Conservation (phyloP, 2,329 filamentous ascomycete genomes). For the Endoconidiophora laricicola region DNA sequence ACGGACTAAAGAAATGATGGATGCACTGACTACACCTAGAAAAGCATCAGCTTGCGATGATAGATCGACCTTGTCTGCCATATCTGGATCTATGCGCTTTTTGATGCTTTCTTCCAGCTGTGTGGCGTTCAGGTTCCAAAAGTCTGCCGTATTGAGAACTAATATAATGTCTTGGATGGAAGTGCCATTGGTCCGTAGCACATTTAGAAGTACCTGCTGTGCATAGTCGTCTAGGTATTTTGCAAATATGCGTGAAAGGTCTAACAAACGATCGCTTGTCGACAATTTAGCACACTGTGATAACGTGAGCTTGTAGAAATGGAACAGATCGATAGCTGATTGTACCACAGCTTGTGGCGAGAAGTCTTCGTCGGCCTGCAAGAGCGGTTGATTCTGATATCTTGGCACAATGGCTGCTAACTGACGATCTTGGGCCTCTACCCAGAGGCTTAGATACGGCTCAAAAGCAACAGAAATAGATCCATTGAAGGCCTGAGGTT, state of each 20-base stretch:
- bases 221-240: conserved; percentile 94
- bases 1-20: conserved; percentile 68
- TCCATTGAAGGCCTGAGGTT: conserved; percentile 64
- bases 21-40: conserved; percentile 80
- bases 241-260: conserved; percentile 69
- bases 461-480: conserved; percentile 94
- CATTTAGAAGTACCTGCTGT: conserved; percentile 72
- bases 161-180: conserved; percentile 61
- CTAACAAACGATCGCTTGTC: conserved; percentile 70
- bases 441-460: conserved; percentile 91
- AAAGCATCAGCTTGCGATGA: conserved; percentile 90
- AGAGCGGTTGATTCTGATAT: conserved; percentile 68
- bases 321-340: conserved; percentile 91
- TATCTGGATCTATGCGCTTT: conserved; percentile 66
- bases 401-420: conserved; percentile 69
- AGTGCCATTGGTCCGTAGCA: conserved; percentile 40
- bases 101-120: conserved; percentile 93
- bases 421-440: conserved; percentile 87
- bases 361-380: conserved; percentile 80
- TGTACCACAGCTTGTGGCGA: conserved; percentile 74
- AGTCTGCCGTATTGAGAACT: conserved; percentile 91
- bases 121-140: conserved; percentile 84
- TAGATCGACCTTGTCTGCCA: conserved; percentile 63
- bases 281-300: conserved; percentile 94
- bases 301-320: conserved; percentile 84